phyloP scores from a whole-genome alignment of 352 stramenopile genomes.

The Phytophthora niederhauseri region DNA sequence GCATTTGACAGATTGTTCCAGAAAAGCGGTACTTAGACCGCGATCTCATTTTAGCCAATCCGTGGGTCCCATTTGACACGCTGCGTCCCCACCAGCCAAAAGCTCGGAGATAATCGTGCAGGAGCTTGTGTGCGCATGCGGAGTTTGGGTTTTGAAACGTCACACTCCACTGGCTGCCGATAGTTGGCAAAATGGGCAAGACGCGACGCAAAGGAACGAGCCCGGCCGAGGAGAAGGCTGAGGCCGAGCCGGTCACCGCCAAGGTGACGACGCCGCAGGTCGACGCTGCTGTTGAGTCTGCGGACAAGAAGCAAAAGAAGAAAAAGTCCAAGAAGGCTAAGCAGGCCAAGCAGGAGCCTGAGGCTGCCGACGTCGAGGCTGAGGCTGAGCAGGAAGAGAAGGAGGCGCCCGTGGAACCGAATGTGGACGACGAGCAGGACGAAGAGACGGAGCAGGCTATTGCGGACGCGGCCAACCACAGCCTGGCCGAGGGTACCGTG shows the following conservation, averaged over 20 bases:
- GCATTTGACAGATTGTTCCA: conserved; percentile 16
- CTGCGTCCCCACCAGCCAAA: conserved; percentile 52
- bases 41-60: conserved; percentile 34
- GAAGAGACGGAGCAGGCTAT: conserved; percentile 70
- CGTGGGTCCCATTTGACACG: conserved; percentile 17
- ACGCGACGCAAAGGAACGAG: conserved; percentile 31
- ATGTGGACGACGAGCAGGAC: conserved; percentile 51
- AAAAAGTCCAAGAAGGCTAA: conserved; percentile 45
- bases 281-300: neutral
- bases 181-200: conserved; percentile 47
- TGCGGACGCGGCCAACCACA: conserved; percentile 46
- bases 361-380: conserved; percentile 26
- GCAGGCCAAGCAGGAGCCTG: conserved; percentile 32
- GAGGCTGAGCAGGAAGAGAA: conserved; percentile 34
- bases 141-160: conserved; percentile 42
- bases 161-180: conserved; percentile 33
- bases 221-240: conserved; percentile 23
- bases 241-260: conserved; percentile 16
- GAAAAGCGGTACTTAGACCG: conserved; percentile 29
- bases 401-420: conserved; percentile 21
- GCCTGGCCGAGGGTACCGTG: conserved; percentile 40
- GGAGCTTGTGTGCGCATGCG: conserved; percentile 27
- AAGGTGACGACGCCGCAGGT: conserved; percentile 16
- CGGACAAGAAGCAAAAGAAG: conserved; percentile 39
- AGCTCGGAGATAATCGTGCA: conserved; percentile 5